Conservation (phyloP, 441 rosid species). For the Heliophila coronopifolia region DNA sequence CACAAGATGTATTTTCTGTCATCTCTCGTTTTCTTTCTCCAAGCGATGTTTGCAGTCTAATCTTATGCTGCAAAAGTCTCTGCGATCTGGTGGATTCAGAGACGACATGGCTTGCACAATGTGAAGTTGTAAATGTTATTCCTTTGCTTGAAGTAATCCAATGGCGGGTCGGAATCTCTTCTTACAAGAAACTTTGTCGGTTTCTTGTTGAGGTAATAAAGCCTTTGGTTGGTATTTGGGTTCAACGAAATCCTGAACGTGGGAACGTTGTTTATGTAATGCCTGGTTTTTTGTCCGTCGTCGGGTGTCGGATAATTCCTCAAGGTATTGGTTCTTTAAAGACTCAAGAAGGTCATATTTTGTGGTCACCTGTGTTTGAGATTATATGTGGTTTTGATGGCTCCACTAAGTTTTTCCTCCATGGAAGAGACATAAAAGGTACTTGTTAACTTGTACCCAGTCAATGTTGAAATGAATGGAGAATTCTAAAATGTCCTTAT, state of each 20-base stretch:
- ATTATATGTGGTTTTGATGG: conserved; percentile 53
- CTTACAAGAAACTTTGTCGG: conserved; percentile 57
- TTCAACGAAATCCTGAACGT: conserved; percentile 83
- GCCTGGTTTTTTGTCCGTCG: conserved; percentile 72
- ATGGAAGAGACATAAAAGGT: conserved; percentile 54
- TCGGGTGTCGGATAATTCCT: conserved; percentile 77
- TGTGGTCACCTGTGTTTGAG: conserved; percentile 84
- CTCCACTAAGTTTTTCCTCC: conserved; percentile 50
- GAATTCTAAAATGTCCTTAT: no score
- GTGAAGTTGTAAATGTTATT: conserved; percentile 49
- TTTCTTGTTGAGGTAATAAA: conserved; percentile 47
- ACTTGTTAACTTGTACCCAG: conserved; percentile 61
- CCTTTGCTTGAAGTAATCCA: conserved; percentile 46
- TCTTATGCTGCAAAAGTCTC: conserved; percentile 52
- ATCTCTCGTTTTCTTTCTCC: conserved; percentile 53
- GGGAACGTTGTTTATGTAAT: conserved; percentile 79
- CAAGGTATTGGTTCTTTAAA: conserved; percentile 78
- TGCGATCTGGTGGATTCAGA: conserved; percentile 44
- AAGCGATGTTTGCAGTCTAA: conserved; percentile 53
- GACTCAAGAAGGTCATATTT: conserved; percentile 59
- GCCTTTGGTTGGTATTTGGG: conserved; percentile 78
- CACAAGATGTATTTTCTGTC: conserved; percentile 62
- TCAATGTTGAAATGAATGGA: no score
- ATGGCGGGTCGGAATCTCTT: conserved; percentile 60
- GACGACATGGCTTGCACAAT: conserved; percentile 64